Evolutionary conservation across 2,329 filamentous ascomycete genomes (phyloP), one percentile per base, ranked within the genome.

Genomic region (Monosporascus cannonballus): DNA sequence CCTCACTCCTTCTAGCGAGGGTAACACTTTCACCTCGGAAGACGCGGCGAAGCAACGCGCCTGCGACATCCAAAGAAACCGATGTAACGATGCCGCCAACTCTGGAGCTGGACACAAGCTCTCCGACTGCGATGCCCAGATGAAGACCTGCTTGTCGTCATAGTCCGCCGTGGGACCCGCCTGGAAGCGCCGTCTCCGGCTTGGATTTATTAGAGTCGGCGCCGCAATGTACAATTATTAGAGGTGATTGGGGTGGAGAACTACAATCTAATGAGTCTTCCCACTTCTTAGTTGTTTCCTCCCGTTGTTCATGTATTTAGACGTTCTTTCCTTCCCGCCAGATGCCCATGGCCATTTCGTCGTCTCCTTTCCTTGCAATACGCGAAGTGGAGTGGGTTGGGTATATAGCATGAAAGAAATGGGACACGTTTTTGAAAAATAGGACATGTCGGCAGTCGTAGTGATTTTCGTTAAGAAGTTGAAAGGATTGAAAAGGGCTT

Each of bases 41-140:
- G 69, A 65, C 3, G 78, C 76, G 9, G 84, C 84, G 20, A 69
- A 78, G 41, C 77, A 84, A 67, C 75, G 84, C 47, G 77, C 81
- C 37, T 87, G 84, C 64, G 76, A 83, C 55, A 77, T 84, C 54
- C 81, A 86, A 70, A 79, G 83, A 70, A 86, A 85, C 61, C 69
- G 66, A 3, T 87, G 84, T 61, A 72, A 78, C 14, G 70, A 83
- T 56, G 76, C 76, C 27, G 78, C 78, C 52, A 86, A 85, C 66
- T 60, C 69, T 14, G 79, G 81, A 49, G 59, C 71, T 15, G 73
- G 72, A 41, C 64, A 73, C 54, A 70, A 68, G 3, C 67, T 78
- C 27, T 56, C 62, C n/a, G 76, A 84, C 52, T 87, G 84, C 70
- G 72, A 77, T 56, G 61, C 69, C 4, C 84, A 87, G 68, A 73